Base-by-base conservation (phyloP, 768 basidiomycete genomes). In the Suillus alpinus region DNA sequence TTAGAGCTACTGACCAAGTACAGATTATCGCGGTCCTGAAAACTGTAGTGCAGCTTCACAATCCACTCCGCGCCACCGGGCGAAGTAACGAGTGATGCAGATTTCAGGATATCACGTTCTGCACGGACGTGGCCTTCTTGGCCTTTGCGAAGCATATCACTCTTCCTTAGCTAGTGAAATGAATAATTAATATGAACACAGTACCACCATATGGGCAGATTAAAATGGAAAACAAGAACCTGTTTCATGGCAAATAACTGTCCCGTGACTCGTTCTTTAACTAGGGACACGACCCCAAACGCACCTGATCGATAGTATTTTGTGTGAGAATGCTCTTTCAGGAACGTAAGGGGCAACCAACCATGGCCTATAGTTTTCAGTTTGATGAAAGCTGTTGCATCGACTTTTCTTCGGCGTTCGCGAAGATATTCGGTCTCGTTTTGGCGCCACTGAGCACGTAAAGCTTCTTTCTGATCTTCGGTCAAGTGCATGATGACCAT, bases 71-170 rank as follows among this genome's bases (percentile, higher is more conserved):
- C 88, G 53, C 85, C 83, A 62, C 83, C 82, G 59, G 89, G 84
- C 43, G 91, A 86, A 71, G 83, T 82, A 68, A 90, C 86, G 66
- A 89, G 79, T 13, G 95, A 89, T 6, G 95, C 95, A 36, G 92
- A 91, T 75, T 92, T 94, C 61, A 98, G 84, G 46, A 98, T 80
- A 68, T 98, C 95, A 70, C 95, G 89, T 73, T 98, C 95, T 44
- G 95, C 96, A 57, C 94, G 88, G 70, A 97, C 91, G 75, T 98
- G 96, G 1, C 95, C 96, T 77, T 98, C 96, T 75, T 98, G 96
- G 26, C 94, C 93, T 79, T 95, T 95, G 57, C 92, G 88, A 70
- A 96, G 82, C 94, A 96, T 95, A 75, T 95, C 93, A 63, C 85
- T 85, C 78, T 93, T 94, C 64, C 92, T 86, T 71, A 92, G 78